Evolutionary conservation across 1,139 yeast species (phyloP).

Genomic region (Kodamaea derodonti): DNA sequence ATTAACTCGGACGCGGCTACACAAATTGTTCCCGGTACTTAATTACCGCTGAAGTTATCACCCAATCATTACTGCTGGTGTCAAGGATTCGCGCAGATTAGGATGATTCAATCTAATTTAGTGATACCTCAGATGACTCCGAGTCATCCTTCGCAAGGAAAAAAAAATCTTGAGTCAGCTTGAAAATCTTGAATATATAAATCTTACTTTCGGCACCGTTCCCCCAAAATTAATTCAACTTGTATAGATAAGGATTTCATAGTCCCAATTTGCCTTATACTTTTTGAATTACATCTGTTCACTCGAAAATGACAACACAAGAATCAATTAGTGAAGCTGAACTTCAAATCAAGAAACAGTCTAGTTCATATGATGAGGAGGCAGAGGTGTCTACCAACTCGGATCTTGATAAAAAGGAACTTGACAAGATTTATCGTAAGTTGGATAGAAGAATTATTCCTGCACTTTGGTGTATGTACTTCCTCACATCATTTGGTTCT

Average conservation of each 20-base stretch:
- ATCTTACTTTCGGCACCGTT: too few species aligned
- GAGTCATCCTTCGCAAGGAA: slow-evolving; percentile 4
- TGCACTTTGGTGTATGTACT: slow-evolving; percentile 77
- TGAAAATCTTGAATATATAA: not conserved
- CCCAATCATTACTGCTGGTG: too few species aligned
- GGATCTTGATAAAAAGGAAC: slow-evolving; percentile 16
- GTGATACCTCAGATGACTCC: slow-evolving; percentile 4
- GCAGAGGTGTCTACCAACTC: not conserved
- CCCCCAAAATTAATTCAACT: too few species aligned
- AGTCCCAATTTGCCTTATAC: too few species aligned
- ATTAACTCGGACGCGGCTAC: too few species aligned
- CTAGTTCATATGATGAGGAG: slow-evolving; percentile 1
- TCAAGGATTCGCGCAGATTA: too few species aligned
- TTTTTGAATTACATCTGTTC: too few species aligned
- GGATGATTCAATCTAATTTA: not conserved
- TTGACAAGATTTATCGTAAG: slow-evolving; percentile 61
- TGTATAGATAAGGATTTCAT: too few species aligned
- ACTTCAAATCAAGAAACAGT: not conserved
- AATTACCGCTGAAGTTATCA: too few species aligned
- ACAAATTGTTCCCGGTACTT: too few species aligned
- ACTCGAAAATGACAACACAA: too few species aligned
- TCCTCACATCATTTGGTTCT: slow-evolving; percentile 74
- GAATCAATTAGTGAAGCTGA: not conserved
- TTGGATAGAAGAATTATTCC: slow-evolving; percentile 74
- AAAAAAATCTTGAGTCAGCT: slow-evolving; percentile 6